Evolutionary conservation across 257 asterid genomes (phyloP), one percentile per base, ranked within the genome.

Genomic region (Paulownia fortunei): DNA sequence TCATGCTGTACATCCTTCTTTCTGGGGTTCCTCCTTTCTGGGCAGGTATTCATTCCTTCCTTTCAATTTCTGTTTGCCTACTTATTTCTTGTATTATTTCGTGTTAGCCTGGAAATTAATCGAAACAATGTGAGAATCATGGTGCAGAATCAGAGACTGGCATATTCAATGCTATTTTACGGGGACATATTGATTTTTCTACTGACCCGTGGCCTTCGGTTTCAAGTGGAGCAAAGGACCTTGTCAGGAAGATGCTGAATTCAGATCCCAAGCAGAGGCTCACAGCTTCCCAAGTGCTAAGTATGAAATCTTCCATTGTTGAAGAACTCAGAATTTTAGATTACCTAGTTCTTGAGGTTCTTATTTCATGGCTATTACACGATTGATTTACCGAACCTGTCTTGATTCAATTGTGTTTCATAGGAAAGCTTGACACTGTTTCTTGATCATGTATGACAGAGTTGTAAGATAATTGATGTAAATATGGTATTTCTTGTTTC

Each of bases 11-110:
- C 77, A 93, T 93, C 64, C 94, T 91, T 86, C 96, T 93, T 10
- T 90, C 91, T 42, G 98, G 98, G 15, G 98, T 93, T 81, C 97
- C 98, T 78, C 98, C 98, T 52, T 93, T 92, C 75, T 93, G 98
- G 97, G 98, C 97, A 77, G 96, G 95, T 86, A 82, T 39, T 0
- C 8, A 18, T n/a, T 60, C 24, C 2, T n/a, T 44, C 66, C 16
- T 66, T 30, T 5, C 4, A 16, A 15, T 34, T 36, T 56, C 32
- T 42, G 18, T n/a, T n/a, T n/a, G n/a, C 55, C 16, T 8, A n/a
- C 60, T 63, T 3, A 30, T 37, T 51, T 42, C 21, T 18, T 0
- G 7, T 11, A 19, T 4, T 36, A 49, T 58, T 59, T 60, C 52
- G 4, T 3, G 9, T 23, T 18, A 12, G 27, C 51, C n/a, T 8